Conservation (phyloP, 345 rosid species). For the Lepidium didymum region DNA sequence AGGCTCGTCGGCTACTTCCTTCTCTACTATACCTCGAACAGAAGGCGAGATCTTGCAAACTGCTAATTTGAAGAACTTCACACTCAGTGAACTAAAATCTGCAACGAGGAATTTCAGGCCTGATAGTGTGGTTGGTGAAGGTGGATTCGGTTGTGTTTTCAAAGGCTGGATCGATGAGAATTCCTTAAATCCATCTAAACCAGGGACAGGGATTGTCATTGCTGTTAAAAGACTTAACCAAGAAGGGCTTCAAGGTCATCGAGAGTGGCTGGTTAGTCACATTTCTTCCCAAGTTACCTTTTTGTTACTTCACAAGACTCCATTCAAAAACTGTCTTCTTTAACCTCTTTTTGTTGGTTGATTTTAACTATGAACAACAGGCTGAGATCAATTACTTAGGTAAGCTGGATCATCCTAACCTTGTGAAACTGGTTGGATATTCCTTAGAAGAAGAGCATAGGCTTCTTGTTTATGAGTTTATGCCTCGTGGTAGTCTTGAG, state of each 20-base stretch:
- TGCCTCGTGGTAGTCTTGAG: conserved; percentile 96
- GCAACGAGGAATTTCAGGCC: conserved; percentile 85
- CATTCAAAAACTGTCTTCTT: neutral
- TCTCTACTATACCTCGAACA: conserved; percentile 64
- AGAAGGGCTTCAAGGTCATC: conserved; percentile 85
- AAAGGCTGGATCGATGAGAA: conserved; percentile 94
- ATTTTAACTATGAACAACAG: conserved; percentile 20
- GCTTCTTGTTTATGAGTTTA: conserved; percentile 86
- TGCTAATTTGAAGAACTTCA: conserved; percentile 63
- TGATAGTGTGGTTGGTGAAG: conserved; percentile 90
- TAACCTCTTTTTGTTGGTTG: neutral
- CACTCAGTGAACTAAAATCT: conserved; percentile 50
- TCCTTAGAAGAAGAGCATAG: conserved; percentile 95
- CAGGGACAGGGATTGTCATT: conserved; percentile 74
- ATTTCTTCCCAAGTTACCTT: neutral
- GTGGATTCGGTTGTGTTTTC: conserved; percentile 95
- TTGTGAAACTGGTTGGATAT: conserved; percentile 84
- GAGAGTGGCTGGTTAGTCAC: conserved; percentile 86
- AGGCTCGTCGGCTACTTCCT: conserved; percentile 44
- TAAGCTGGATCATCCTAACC: conserved; percentile 79
- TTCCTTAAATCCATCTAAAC: conserved; percentile 57
- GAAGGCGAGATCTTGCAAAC: conserved; percentile 91
- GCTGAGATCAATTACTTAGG: conserved; percentile 90
- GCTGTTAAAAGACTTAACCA: conserved; percentile 91
- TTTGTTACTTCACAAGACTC: neutral